Percentiles rank a stretch among this genome's conserved stretches.
Conservation (phyloP, 2,329 filamentous ascomycete genomes). For the Cladosporium oxysporum region DNA sequence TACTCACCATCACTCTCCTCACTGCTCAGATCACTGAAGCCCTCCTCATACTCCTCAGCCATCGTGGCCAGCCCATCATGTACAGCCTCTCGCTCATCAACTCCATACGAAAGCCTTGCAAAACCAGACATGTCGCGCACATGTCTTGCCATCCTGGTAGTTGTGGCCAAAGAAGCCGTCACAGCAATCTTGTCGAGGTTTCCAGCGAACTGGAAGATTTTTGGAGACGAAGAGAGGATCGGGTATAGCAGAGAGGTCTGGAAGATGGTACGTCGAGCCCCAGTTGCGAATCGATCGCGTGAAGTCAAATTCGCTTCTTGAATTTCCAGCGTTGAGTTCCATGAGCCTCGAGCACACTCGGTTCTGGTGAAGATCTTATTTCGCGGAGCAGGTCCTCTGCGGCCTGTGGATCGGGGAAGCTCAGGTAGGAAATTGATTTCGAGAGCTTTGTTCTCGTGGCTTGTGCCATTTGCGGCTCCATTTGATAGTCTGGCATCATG, state of each 20-base stretch:
- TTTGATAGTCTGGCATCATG: slow-evolving; percentile 35
- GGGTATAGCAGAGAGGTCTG: slow-evolving; percentile 66
- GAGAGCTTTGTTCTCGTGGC: slow-evolving; percentile 13
- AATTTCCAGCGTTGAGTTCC: slow-evolving; percentile 37
- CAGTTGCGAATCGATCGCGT: slow-evolving; percentile 32
- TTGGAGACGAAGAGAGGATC: slow-evolving; percentile 79
- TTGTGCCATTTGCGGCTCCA: slow-evolving; percentile 33
- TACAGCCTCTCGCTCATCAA: slow-evolving; percentile 84
- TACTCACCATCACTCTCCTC: slow-evolving; percentile 46
- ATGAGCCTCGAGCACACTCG: slow-evolving; percentile 43
- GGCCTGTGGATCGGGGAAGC: slow-evolving; percentile 23
- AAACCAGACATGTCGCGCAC: slow-evolving; percentile 58
- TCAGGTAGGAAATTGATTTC: slow-evolving; percentile 34
- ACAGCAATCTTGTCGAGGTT: slow-evolving; percentile 47
- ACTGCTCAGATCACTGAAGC: slow-evolving; percentile 75
- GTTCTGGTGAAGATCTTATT: slow-evolving; percentile 45
- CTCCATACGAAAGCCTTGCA: slow-evolving; percentile 61
- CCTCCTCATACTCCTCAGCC: slow-evolving; percentile 84
- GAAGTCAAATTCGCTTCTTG: slow-evolving; percentile 35
- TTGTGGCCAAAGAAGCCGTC: slow-evolving; percentile 65
- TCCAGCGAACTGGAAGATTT: slow-evolving; percentile 61
- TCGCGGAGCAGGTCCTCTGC: slow-evolving; percentile 17
- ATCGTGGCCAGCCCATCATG: slow-evolving; percentile 79
- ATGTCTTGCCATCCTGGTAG: slow-evolving; percentile 69
- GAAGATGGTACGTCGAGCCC: slow-evolving; percentile 38